These are phyloP conservation scores for Rhizopogon roseolus DNA, from an alignment of 768 basidiomycete species.

Conservation along the genomic window DNA sequence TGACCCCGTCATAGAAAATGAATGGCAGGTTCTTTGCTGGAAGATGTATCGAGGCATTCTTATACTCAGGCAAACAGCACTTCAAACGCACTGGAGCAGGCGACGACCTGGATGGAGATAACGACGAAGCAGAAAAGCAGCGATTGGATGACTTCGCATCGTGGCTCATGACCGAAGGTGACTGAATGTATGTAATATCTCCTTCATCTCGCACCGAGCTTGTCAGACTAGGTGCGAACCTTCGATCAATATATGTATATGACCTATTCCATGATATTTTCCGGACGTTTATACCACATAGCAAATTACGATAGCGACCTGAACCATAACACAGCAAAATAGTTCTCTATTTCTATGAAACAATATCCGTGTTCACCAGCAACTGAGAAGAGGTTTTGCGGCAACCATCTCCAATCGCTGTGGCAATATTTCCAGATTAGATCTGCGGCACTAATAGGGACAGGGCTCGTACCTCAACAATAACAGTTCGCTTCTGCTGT, in stretches of 20 bases:
- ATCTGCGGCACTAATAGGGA: background rate
- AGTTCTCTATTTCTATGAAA: background rate
- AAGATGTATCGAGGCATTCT: constrained; percentile 71
- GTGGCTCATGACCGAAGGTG: constrained; percentile 82
- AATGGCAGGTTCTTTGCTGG: constrained; percentile 89
- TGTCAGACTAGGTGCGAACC: background rate
- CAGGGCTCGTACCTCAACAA: constrained; percentile 59
- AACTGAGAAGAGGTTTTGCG: constrained; percentile 59
- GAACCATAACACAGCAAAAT: background rate
- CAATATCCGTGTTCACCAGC: constrained; percentile 40
- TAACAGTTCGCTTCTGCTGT: constrained; percentile 51
- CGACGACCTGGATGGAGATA: constrained; percentile 59
- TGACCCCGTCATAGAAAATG: constrained; percentile 67
- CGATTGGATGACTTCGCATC: constrained; percentile 84
- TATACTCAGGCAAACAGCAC: constrained; percentile 78
- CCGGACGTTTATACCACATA: background rate
- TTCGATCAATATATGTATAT: background rate
- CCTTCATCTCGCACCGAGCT: background rate
- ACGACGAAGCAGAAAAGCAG: constrained; percentile 74
- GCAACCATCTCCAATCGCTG: constrained; percentile 75
- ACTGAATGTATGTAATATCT: constrained; percentile 30
- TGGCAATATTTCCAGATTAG: background rate
- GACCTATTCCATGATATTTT: background rate
- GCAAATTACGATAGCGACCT: background rate
- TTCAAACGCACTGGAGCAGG: constrained; percentile 72